A percentile compares a stretch with the other conserved stretches of the same genome.
Conservation (phyloP, 768 basidiomycete species). For the Megacollybia marginata region DNA sequence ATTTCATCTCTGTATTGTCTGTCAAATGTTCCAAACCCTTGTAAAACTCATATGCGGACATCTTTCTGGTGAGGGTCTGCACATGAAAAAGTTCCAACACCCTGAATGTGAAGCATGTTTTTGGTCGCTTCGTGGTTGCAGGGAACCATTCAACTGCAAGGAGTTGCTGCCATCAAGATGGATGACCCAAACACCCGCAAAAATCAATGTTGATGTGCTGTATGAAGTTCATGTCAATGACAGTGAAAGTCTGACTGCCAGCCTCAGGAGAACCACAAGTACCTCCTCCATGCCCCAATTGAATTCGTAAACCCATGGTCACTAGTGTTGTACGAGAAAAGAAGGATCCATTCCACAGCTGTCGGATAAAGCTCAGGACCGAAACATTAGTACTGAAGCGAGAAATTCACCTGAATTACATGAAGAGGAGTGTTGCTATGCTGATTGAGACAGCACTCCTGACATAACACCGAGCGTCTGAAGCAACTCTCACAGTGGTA, state of each 20-base stretch:
- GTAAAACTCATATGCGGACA: constrained; percentile 1
- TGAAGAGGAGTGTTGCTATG: neutral
- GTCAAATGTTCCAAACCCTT: constrained; percentile 1
- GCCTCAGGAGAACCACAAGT: neutral
- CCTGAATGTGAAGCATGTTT: neutral
- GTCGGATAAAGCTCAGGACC: neutral
- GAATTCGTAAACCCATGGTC: neutral
- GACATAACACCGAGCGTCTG: neutral
- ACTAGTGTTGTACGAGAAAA: neutral
- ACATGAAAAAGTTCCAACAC: too few species aligned
- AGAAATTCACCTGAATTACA: neutral
- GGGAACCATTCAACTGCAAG: constrained; percentile 2
- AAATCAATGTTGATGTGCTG: constrained; percentile 4
- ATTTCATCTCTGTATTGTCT: neutral
- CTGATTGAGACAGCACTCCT: neutral
- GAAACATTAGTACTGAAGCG: neutral
- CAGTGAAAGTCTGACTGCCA: neutral
- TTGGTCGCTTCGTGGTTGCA: neutral
- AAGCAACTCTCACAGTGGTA: neutral
- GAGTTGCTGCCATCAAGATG: too few species aligned
- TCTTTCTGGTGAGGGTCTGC: neutral
- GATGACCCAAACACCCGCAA: neutral
- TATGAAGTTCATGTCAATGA: constrained; percentile 6
- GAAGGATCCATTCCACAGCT: constrained; percentile 2
- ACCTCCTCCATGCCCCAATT: neutral